Conservation (phyloP, 139 green algal species). For the Prasinococcaceae sp. region DNA sequence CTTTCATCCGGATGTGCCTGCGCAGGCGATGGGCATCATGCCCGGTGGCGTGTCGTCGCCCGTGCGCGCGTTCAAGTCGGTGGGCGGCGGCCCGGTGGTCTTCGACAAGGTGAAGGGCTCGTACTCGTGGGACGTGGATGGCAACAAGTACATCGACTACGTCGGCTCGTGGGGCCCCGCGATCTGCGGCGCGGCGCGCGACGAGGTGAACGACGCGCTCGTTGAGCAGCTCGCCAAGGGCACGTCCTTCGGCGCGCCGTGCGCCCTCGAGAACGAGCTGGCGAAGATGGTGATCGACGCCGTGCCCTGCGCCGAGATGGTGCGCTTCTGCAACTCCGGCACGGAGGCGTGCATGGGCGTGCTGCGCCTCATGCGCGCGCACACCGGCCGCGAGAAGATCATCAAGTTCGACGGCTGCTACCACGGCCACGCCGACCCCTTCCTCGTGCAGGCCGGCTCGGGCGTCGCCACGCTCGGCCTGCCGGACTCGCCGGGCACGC, state of each 20-base stretch:
- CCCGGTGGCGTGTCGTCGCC: constrained; percentile 95
- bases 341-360: constrained; percentile 97
- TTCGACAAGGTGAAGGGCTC: constrained; percentile 92
- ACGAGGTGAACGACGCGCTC: constrained; percentile 83
- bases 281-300: constrained; percentile 92
- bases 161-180: constrained; percentile 92
- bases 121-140: constrained; percentile 69
- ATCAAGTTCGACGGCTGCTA: constrained; percentile 99
- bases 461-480: constrained; percentile 94
- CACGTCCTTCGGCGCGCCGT: constrained; percentile 92
- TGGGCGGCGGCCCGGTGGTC: constrained; percentile 91
- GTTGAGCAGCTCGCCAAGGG: constrained; percentile 86
- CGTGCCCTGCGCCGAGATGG: constrained; percentile 96
- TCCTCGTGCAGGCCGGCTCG: constrained; percentile 85
- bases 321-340: constrained; percentile 90
- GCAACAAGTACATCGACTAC: constrained; percentile 86
- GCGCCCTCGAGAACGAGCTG: constrained; percentile 90
- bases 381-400: constrained; percentile 90
- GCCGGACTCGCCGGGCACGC: constrained; percentile 84
- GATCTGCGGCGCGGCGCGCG: constrained; percentile 82
- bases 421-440: constrained; percentile 92
- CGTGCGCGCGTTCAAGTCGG: constrained; percentile 90
- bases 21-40: no score
- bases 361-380: constrained; percentile 93
- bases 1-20: no score